A percentile compares a stretch with the other conserved stretches of the same genome.
These are phyloP conservation scores for Talaromyces rugulosus DNA, from an alignment of 2,329 filamentous ascomycete genomes.

Conservation along the genomic window DNA sequence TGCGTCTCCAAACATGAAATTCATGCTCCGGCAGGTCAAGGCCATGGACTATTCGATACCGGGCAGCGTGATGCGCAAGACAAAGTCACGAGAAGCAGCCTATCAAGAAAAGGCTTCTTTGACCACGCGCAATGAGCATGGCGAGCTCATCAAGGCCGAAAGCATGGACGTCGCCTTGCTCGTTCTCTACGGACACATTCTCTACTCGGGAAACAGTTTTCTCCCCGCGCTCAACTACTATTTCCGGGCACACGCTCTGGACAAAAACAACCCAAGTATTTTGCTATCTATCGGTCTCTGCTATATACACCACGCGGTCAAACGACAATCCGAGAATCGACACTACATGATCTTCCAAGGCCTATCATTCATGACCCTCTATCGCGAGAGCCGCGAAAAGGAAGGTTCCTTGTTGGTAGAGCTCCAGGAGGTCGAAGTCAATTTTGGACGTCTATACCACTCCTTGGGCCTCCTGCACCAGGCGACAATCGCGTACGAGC, in stretches of 20 bases:
- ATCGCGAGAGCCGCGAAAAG: conserved; percentile 59
- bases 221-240: conserved; percentile 84
- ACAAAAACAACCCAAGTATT: conserved; percentile 71
- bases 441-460: conserved; percentile 72
- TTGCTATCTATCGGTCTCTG: conserved; percentile 76
- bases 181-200: conserved; percentile 84
- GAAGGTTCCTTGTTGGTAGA: conserved; percentile 41
- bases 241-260: conserved; percentile 67
- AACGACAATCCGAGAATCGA: conserved; percentile 83
- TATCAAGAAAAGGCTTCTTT: conserved; percentile 41
- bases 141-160: conserved; percentile 31
- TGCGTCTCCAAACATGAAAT: conserved; percentile 80
- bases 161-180: conserved; percentile 75
- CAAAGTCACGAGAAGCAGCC: conserved; percentile 31
- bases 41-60: conserved; percentile 70
- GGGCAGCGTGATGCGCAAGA: conserved; percentile 40
- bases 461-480: conserved; percentile 68
- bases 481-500: conserved; percentile 68
- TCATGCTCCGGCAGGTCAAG: conserved; percentile 86
- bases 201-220: conserved; percentile 79
- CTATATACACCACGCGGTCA: conserved; percentile 85
- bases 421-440: conserved; percentile 75
- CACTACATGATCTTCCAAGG: conserved; percentile 86
- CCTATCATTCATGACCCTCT: conserved; percentile 71
- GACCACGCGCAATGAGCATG: conserved; percentile 33